These are phyloP conservation scores for Irpex sp. DNA, from an alignment of 1,284 basidiomycete species.

Conservation along the genomic window DNA sequence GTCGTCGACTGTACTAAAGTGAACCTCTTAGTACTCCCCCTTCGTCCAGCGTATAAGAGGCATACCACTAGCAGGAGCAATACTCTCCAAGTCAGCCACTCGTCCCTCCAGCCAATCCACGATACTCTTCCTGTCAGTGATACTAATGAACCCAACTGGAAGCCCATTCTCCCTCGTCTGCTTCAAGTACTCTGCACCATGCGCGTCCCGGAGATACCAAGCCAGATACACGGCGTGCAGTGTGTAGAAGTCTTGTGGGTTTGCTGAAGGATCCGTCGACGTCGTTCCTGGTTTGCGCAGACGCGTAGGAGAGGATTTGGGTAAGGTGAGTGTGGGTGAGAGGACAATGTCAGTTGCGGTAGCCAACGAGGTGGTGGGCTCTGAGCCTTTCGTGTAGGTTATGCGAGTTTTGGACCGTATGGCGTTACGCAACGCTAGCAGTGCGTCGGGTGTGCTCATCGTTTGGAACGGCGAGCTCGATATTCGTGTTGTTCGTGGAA, in stretches of 20 bases:
- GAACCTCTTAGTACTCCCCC: not conserved
- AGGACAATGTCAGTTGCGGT: slow-evolving; percentile 67
- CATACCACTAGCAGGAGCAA: slow-evolving; percentile 53
- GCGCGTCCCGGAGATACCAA: slow-evolving; percentile 70
- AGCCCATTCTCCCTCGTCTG: slow-evolving; percentile 74
- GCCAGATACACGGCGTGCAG: slow-evolving; percentile 80
- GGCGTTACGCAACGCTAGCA: slow-evolving; percentile 53
- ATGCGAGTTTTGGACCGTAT: slow-evolving; percentile 50
- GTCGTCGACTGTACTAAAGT: slow-evolving; percentile 45
- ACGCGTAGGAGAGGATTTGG: slow-evolving; percentile 73
- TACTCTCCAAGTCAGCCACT: slow-evolving; percentile 48
- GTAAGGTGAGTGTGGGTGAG: slow-evolving; percentile 46
- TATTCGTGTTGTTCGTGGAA: not conserved
- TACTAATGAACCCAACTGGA: slow-evolving; percentile 74
- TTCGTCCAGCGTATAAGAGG: not conserved
- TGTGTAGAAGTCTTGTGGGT: slow-evolving; percentile 65
- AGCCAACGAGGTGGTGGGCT: slow-evolving; percentile 16
- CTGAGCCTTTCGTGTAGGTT: slow-evolving; percentile 39
- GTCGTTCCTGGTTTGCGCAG: slow-evolving; percentile 57
- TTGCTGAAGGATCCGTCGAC: slow-evolving; percentile 32
- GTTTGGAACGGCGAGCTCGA: not conserved
- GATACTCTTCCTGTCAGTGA: slow-evolving; percentile 81
- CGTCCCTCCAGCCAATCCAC: slow-evolving; percentile 82
- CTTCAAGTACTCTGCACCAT: slow-evolving; percentile 83
- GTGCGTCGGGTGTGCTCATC: slow-evolving; percentile 38